Conservation (phyloP, 1,284 basidiomycete species). For the Moesziomyces antarcticus region DNA sequence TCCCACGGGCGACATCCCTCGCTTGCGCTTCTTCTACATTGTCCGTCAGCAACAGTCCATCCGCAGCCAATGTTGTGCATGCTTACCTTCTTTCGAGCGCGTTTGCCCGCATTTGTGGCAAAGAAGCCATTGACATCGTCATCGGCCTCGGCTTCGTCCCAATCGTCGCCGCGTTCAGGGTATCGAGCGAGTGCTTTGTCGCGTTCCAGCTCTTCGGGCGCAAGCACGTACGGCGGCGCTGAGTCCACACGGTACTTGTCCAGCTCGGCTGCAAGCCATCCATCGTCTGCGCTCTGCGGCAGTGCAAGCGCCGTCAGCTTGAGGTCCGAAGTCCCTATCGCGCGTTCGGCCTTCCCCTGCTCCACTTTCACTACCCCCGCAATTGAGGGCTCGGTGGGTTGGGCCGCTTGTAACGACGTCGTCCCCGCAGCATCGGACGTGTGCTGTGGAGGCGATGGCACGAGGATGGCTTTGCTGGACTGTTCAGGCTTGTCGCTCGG, state of each 20-base stretch:
- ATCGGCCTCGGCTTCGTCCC: conserved; percentile 8
- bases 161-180: conserved; percentile 19
- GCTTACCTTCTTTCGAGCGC: conserved; percentile 44
- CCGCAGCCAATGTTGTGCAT: no score
- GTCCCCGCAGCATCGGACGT: no score
- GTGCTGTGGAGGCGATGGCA: no score
- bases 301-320: conserved; percentile 28
- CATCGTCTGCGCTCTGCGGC: conserved; percentile 20
- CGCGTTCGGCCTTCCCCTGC: not conserved
- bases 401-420: no score
- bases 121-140: conserved; percentile 59
- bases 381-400: no score
- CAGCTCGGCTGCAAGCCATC: conserved; percentile 15
- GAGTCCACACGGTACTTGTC: conserved; percentile 12
- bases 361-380: not conserved
- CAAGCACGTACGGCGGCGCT: conserved; percentile 25
- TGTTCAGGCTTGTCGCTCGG: not conserved
- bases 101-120: conserved; percentile 32
- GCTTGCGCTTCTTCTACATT: conserved; percentile 36
- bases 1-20: conserved; percentile 24
- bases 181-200: conserved; percentile 26
- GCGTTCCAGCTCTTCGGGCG: conserved; percentile 29
- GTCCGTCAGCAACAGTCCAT: not conserved
- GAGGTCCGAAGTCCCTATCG: conserved; percentile 8
- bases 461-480: no score